Evolutionary conservation across 768 basidiomycete species (phyloP), one percentile per base, ranked within the genome.

Genomic region (Russula earlei): DNA sequence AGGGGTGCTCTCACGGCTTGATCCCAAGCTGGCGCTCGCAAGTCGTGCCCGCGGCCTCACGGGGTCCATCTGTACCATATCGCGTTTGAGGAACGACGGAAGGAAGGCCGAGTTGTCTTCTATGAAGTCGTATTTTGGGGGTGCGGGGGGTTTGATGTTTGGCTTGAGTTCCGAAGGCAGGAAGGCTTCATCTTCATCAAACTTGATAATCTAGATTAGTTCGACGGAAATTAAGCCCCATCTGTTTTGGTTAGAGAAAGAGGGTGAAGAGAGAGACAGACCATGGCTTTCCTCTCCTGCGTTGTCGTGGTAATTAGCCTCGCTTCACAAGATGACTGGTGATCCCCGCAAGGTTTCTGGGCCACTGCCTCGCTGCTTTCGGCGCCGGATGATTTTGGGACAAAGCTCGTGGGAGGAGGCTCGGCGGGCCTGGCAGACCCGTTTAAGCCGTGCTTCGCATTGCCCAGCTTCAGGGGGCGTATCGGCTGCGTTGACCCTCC

Each of bases 1-100:
- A 58, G 56, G 56, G 56, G 56, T 49, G 41, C 56, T 58, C 56
- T 41, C 56, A 54, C 52, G 56, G 46, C 52, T 54, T 33, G 52
- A 43, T 48, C 45, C 24, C 50, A 27, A 45, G 38, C 56, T 53
- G 34, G 33, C 52, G 46, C 51, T 43, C 24, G 52, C 46, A 48
- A 34, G 52, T 38, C 33, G 24, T 54, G 52, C 25, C 37, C 42
- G 46, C 46, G 12, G 38, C 56, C 46, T 48, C 27, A 52, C 33
- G 29, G 47, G 46, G 19, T 27, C 52, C 41, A 40, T 48, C 56
- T 49, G 56, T 38, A 58, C 27, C 52, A 43, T 44, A 49, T 58
- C 56, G 51, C 56, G 56, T 54, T 58, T 58, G 41, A 58, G 52
- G 20, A 58, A 49, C 6, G 56, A 54, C 47, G 56, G 56, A 48